Conservation (phyloP, 2,329 filamentous ascomycete genomes). For the Bertia moriformis region DNA sequence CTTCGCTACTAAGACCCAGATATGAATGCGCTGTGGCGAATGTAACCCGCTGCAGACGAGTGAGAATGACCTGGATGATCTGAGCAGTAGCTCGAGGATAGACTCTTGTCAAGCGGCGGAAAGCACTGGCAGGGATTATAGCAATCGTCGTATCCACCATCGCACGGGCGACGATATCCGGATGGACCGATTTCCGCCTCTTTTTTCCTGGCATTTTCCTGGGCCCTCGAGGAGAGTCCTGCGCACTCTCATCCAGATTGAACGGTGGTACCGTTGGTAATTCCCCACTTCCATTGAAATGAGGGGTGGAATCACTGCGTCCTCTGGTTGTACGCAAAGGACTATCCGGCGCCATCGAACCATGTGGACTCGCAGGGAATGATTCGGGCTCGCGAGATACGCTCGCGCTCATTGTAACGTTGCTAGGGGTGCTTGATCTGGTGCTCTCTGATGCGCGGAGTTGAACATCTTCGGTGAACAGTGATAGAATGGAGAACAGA, state of each 20-base stretch:
- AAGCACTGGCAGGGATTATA: constrained; percentile 92
- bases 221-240: too few relatives aligned
- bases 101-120: constrained; percentile 76
- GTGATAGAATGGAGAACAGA: constrained; percentile 85
- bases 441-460: constrained; percentile 53
- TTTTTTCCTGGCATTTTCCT: constrained; percentile 21
- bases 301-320: neutral
- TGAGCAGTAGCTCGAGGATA: constrained; percentile 95
- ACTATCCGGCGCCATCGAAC: neutral
- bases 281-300: neutral
- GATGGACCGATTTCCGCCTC: constrained; percentile 62
- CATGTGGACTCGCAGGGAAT: neutral
- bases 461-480: constrained; percentile 91
- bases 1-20: constrained; percentile 78
- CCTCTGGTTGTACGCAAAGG: neutral
- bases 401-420: constrained; percentile 7
- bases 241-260: neutral
- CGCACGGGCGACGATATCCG: constrained; percentile 90
- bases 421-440: constrained; percentile 11
- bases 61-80: constrained; percentile 94
- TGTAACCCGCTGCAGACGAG: constrained; percentile 84
- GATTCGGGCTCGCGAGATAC: neutral
- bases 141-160: constrained; percentile 95
- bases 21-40: constrained; percentile 90
- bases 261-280: neutral